Conservation (phyloP, 495 filamentous ascomycete genomes). For the Pyronema domesticum region DNA sequence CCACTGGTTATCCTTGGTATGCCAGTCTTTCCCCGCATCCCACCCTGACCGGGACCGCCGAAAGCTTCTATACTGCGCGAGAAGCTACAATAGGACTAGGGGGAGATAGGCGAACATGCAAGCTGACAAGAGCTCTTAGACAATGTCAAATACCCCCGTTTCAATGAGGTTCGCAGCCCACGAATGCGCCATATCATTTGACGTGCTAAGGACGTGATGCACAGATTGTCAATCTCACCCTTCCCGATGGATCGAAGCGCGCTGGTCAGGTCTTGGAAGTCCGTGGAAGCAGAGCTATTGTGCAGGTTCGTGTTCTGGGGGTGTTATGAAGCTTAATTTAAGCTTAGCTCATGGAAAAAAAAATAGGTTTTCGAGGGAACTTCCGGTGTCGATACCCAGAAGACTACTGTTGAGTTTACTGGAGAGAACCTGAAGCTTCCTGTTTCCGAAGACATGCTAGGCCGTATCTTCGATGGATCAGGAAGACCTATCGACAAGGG, state of each 20-base stretch:
- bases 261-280: slow-evolving; percentile 95
- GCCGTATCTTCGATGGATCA: slow-evolving; percentile 95
- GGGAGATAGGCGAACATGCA: background rate
- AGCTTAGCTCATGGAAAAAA: background rate
- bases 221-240: slow-evolving; percentile 75
- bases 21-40: slow-evolving; percentile 12
- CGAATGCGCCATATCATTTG: background rate
- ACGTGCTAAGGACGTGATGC: slow-evolving; percentile 3
- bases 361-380: slow-evolving; percentile 93
- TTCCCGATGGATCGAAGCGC: slow-evolving; percentile 85
- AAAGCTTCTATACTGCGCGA: background rate
- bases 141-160: slow-evolving; percentile 89
- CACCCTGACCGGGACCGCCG: background rate
- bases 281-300: slow-evolving; percentile 80
- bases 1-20: slow-evolving; percentile 89
- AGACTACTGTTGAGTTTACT: slow-evolving; percentile 94
- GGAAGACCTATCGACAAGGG: slow-evolving; percentile 96
- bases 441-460: slow-evolving; percentile 98
- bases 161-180: slow-evolving; percentile 45
- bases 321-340: background rate
- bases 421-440: slow-evolving; percentile 94
- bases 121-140: slow-evolving; percentile 24
- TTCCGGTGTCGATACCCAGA: slow-evolving; percentile 93
- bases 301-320: slow-evolving; percentile 45
- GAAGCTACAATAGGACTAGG: background rate